Percentiles rank a stretch among this genome's conserved stretches.
phyloP scores from a whole-genome alignment of 805 yeast species.

The Babjeviella inositovora region DNA sequence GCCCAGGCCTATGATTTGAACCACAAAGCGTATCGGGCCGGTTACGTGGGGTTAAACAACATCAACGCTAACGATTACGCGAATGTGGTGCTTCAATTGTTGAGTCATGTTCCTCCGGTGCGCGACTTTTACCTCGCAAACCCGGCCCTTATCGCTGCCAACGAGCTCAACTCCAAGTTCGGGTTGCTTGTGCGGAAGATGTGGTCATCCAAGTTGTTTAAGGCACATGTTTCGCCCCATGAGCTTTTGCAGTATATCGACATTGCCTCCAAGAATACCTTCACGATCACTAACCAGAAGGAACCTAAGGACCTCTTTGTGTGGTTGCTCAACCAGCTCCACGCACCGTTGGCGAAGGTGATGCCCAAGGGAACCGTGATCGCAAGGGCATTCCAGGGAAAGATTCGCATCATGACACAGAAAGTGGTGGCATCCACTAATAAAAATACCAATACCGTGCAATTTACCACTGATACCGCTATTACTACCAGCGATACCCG shows the following conservation, averaged over 20 bases:
- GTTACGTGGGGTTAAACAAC: constrained; percentile 51
- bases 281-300: constrained; percentile 16
- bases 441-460: constrained; percentile 5
- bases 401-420: constrained; percentile 11
- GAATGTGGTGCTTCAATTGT: constrained; percentile 36
- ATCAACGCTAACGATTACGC: constrained; percentile 32
- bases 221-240: constrained; percentile 50
- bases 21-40: constrained; percentile 33
- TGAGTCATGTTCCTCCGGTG: constrained; percentile 35
- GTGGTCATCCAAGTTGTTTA: constrained; percentile 49
- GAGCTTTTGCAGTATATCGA: constrained; percentile 39
- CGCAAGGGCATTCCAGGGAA: constrained; percentile 34
- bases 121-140: constrained; percentile 25
- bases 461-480: constrained; percentile 7
- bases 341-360: constrained; percentile 7
- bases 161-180: constrained; percentile 23
- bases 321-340: constrained; percentile 41
- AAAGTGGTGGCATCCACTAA: constrained; percentile 4
- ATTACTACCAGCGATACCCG: constrained; percentile 6
- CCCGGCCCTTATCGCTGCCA: constrained; percentile 4
- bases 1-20: constrained; percentile 20
- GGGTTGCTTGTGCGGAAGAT: constrained; percentile 33
- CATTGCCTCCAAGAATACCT: constrained; percentile 21
- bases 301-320: constrained; percentile 42
- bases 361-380: constrained; percentile 9